Percentiles rank a stretch among this genome's conserved stretches.
Conservation (phyloP, 805 yeast species). For the Candida endomychidarum region DNA sequence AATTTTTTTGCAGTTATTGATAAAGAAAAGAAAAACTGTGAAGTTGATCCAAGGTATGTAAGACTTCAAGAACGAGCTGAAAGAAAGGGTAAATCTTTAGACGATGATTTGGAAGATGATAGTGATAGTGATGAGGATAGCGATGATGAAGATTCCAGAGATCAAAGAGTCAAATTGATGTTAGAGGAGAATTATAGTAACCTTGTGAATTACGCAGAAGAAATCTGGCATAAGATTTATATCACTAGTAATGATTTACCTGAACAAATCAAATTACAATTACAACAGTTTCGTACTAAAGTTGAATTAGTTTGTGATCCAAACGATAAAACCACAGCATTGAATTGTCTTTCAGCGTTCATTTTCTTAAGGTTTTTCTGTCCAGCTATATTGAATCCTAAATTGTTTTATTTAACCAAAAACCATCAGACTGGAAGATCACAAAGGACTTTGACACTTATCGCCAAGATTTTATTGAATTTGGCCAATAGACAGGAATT, state of each 20-base stretch:
- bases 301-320: slow-evolving; percentile 64
- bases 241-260: slow-evolving; percentile 76
- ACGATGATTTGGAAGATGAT: slow-evolving; percentile 18
- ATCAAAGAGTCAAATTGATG: slow-evolving; percentile 28
- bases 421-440: slow-evolving; percentile 68
- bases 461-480: slow-evolving; percentile 77
- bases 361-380: slow-evolving; percentile 63
- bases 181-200: slow-evolving; percentile 49
- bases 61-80: slow-evolving; percentile 34
- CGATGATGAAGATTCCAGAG: slow-evolving; percentile 36
- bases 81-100: slow-evolving; percentile 24
- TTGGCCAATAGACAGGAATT: slow-evolving; percentile 75
- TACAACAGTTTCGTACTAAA: slow-evolving; percentile 60
- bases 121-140: slow-evolving; percentile 21
- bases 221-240: slow-evolving; percentile 66
- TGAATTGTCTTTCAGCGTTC: slow-evolving; percentile 80
- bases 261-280: slow-evolving; percentile 56
- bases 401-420: slow-evolving; percentile 69
- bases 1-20: slow-evolving; percentile 58
- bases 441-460: slow-evolving; percentile 75
- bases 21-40: slow-evolving; percentile 57
- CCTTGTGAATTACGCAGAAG: slow-evolving; percentile 50
- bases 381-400: slow-evolving; percentile 91
- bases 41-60: slow-evolving; percentile 73
- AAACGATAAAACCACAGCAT: slow-evolving; percentile 50